Conservation (phyloP, 345 rosid genomes). For the Eucalyptus pauciflora region DNA sequence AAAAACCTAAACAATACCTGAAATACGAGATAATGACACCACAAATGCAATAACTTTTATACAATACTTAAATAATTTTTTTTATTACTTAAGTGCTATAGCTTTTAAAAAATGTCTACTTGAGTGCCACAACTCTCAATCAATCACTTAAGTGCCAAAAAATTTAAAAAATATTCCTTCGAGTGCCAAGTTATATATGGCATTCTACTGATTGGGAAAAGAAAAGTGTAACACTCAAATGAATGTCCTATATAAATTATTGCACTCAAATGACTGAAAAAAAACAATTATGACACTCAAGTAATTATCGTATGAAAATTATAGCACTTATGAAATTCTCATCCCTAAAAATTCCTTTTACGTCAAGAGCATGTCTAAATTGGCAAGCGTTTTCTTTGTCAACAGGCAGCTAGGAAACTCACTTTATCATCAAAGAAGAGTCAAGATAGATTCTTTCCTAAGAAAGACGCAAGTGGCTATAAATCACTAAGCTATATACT, state of each 20-base stretch:
- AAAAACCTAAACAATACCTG: neutral
- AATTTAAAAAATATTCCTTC: fast-evolving
- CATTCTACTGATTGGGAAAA: neutral
- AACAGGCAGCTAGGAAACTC: neutral
- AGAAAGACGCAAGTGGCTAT: neutral
- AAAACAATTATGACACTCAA: neutral
- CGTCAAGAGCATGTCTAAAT: neutral
- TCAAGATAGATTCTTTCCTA: neutral
- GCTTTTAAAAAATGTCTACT: no score
- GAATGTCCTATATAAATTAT: no score
- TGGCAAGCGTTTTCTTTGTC: neutral
- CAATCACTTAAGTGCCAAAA: neutral
- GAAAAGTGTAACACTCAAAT: neutral
- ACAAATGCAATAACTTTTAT: no score
- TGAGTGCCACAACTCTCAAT: no score
- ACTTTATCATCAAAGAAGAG: neutral
- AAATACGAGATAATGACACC: no score
- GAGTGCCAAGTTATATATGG: neutral
- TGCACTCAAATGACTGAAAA: neutral
- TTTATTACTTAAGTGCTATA: no score
- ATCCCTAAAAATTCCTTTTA: neutral
- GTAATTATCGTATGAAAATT: no score
- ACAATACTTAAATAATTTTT: no score
- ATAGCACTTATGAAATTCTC: neutral
- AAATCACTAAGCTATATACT: neutral